Evolutionary conservation across 805 yeast species (phyloP), one percentile per base, ranked within the genome.

Genomic region (Metschnikowia peoriensis): DNA sequence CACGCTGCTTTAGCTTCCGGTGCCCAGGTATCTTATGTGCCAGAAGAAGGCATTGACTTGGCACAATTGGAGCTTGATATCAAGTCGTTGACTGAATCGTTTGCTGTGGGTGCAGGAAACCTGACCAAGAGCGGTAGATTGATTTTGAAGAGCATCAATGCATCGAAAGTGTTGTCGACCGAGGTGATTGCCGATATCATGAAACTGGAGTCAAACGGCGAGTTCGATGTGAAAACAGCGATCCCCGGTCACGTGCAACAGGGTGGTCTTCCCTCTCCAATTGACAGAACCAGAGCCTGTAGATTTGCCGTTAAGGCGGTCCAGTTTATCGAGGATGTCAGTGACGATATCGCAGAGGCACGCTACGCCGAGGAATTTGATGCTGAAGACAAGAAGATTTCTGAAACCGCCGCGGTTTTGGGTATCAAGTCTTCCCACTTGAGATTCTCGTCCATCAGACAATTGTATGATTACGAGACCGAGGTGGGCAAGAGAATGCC

Each of bases 171-270:
- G n/a, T 78, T 84, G 58, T 70, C 84, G 11, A 82, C 92, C 1
- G 82, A 85, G 49, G 77, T 84, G 28, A 77, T 88, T 62, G 86
- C 93, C n/a, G 83, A 84, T 38, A 85, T 88, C 51, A 79, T 86
- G 55, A 78, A 79, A 53, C 86, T 82, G 58, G 84, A 83, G 55
- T 80, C 85, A 29, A 71, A 78, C 17, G 85, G 86, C 35, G 77
- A 82, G 61, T 88, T 86, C 59, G 93, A 88, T 61, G 83, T 89
- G 22, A 84, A 85, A 67, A 83, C 92, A 7, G 94, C 94, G 11
- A 77, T 85, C 50, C 96, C 96, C 27, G 94, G 96, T 22, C 96
- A 88, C 65, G 92, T 88, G 34, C 94, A 88, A 71, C 96, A 88
- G 67, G 96, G 96, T 65, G 85, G 84, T 47, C 71, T 82, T 32